phyloP scores from a whole-genome alignment of 2,329 filamentous ascomycete genomes.

The Exserohilum rostratum region DNA sequence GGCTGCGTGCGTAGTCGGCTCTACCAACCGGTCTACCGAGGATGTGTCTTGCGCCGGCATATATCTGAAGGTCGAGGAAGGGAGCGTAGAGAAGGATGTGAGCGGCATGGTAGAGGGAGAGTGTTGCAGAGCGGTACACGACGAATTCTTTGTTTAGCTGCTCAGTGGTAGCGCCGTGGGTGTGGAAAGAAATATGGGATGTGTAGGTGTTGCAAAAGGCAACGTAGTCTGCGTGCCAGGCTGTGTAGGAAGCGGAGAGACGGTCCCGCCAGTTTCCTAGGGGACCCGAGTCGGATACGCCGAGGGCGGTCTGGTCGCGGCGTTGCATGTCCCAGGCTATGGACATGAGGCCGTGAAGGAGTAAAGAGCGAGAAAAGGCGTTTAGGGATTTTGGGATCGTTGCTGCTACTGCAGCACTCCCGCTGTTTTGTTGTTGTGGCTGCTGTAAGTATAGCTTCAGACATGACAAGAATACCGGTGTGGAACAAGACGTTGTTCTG shows the following conservation, averaged over 20 bases:
- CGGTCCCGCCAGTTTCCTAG: constrained; percentile 59
- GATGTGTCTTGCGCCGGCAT: constrained; percentile 65
- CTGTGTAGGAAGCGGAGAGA: constrained; percentile 60
- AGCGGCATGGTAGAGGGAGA: constrained; percentile 65
- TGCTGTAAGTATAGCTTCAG: constrained; percentile 62
- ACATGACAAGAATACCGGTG: constrained; percentile 57
- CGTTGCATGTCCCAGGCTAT: constrained; percentile 67
- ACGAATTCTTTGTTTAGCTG: constrained; percentile 51
- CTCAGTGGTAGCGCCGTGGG: no score
- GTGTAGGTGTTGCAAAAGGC: constrained; percentile 52
- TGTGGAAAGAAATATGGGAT: no score
- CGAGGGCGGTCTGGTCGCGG: constrained; percentile 66
- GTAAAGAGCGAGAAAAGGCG: constrained; percentile 58
- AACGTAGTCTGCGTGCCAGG: constrained; percentile 66
- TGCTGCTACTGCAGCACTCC: constrained; percentile 2
- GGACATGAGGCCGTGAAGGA: constrained; percentile 68
- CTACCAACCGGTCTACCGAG: constrained; percentile 61
- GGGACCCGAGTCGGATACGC: constrained; percentile 42
- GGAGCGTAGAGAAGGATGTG: constrained; percentile 64
- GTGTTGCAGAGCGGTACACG: constrained; percentile 57
- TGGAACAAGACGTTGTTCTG: constrained; percentile 40
- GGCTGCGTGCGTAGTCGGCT: constrained; percentile 58
- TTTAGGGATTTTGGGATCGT: constrained; percentile 53
- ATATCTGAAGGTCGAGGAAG: constrained; percentile 67
- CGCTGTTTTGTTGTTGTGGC: neutral